Percentiles rank a stretch among this genome's conserved stretches.
Conservation (phyloP, 208 protist genomes). For the Wallacemonas sp. region DNA sequence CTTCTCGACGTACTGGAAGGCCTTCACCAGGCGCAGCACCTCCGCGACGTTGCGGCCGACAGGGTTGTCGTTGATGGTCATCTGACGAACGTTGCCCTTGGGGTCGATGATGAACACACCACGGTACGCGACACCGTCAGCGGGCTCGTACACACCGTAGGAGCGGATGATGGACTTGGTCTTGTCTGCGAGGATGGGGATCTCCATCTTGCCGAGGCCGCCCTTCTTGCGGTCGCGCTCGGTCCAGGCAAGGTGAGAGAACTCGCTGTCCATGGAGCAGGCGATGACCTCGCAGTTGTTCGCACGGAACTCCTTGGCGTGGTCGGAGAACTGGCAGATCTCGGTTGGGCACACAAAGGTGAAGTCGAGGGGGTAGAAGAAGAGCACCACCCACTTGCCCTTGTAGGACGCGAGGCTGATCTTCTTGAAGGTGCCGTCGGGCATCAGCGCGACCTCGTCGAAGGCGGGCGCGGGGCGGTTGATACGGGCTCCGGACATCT, state of each 20-base stretch:
- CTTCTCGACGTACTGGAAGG: constrained; percentile 95
- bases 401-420: constrained; percentile 90
- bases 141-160: constrained; percentile 95
- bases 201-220: constrained; percentile 95
- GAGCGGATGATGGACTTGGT: constrained; percentile 89
- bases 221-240: constrained; percentile 95
- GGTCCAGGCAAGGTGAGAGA: constrained; percentile 97
- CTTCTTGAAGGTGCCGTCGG: constrained; percentile 95
- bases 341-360: constrained; percentile 98
- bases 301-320: constrained; percentile 88
- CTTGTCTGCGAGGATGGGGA: constrained; percentile 96
- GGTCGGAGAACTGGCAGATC: constrained; percentile 96
- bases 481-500: constrained; percentile 60
- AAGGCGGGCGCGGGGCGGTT: constrained; percentile 92
- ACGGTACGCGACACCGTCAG: constrained; percentile 86
- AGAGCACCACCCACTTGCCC: constrained; percentile 95
- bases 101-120: constrained; percentile 97
- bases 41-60: constrained; percentile 96
- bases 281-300: constrained; percentile 91
- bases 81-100: constrained; percentile 90
- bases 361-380: constrained; percentile 98
- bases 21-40: constrained; percentile 94
- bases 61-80: constrained; percentile 95
- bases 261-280: constrained; percentile 95
- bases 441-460: constrained; percentile 90